Base-by-base conservation (phyloP, 2,329 filamentous ascomycete genomes). In the Claviceps sp. region DNA sequence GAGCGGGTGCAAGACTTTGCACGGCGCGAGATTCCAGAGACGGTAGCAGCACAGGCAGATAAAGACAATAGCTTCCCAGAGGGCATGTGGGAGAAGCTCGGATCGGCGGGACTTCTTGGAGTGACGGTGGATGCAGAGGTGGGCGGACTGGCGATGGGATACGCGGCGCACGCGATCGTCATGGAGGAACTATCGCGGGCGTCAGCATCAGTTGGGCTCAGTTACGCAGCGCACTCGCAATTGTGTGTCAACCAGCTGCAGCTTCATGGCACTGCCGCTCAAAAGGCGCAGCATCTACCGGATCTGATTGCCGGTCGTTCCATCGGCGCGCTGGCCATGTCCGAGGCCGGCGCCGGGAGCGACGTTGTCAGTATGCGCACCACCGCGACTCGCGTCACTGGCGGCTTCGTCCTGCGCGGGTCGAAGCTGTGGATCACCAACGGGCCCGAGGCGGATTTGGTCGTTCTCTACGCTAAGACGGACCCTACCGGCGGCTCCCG, bases 391-490 rank as follows among this genome's bases (percentile, higher is more conserved):
- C 75, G 79, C 57, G 86, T 88, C 11, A 86, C 93, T 61, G 90
- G 89, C 38, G 91, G 91, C 30, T 96, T 86, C 67, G 56, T 90
- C 20, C 73, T 98, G 52, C 89, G 90, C 62, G 91, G 90, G 36
- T 87, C 84, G 55, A 96, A 98, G 76, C 96, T 97, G 91, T 98
- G 91, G 91, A 98, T 98, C 65, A 98, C 91, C 56, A 98, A 98
- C 69, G 88, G 91, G 4, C 91, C 91, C 0, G 90, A 97, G 65
- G 93, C 93, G n/a, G 80, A 95, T 67, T 76, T 85, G 43, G 83
- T 97, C 52, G 82, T 98, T 51, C 89, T 98, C n/a, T 98, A 98
- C 67, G 91, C 91, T 51, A 97, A 97, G 75, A 96, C 91, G 1
- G 78, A 84, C 53, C 90, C 90, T 1, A 78, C 84, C 13, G 82